Conservation (phyloP, 208 protist species). For the Leptomonas seymouri region DNA sequence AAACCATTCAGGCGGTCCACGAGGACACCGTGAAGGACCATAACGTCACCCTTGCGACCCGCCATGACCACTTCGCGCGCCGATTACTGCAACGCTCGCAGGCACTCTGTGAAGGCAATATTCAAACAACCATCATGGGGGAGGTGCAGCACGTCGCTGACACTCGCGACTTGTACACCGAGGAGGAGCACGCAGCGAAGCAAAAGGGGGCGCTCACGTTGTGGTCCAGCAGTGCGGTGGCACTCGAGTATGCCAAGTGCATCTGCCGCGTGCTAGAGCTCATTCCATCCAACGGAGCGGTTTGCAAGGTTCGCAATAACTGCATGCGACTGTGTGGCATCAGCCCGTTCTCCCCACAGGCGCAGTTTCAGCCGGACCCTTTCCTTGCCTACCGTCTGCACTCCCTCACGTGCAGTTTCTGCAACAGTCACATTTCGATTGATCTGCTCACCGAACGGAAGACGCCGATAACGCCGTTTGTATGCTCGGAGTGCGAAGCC, state of each 20-base stretch:
- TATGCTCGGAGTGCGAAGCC: constrained; percentile 72
- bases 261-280: constrained; percentile 73
- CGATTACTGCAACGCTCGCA: constrained; percentile 41
- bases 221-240: constrained; percentile 50
- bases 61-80: constrained; percentile 55
- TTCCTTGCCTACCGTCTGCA: constrained; percentile 42
- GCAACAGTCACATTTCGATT: constrained; percentile 62
- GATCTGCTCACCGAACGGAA: constrained; percentile 53
- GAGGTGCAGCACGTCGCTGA: constrained; percentile 78
- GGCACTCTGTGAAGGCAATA: constrained; percentile 45
- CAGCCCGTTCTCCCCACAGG: constrained; percentile 83
- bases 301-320: constrained; percentile 83
- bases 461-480: constrained; percentile 34
- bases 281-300: constrained; percentile 66
- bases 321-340: constrained; percentile 87
- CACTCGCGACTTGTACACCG: constrained; percentile 56
- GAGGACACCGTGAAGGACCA: constrained; percentile 53
- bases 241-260: constrained; percentile 83
- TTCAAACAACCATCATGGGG: constrained; percentile 81
- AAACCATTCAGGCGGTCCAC: constrained; percentile 34
- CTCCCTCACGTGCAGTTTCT: constrained; percentile 77
- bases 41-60: constrained; percentile 69
- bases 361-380: constrained; percentile 44
- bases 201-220: constrained; percentile 19
- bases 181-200: constrained; percentile 41